Evolutionary conservation across 176 grass and related monocot species (phyloP).

Genomic region (Elaeis guineensis): DNA sequence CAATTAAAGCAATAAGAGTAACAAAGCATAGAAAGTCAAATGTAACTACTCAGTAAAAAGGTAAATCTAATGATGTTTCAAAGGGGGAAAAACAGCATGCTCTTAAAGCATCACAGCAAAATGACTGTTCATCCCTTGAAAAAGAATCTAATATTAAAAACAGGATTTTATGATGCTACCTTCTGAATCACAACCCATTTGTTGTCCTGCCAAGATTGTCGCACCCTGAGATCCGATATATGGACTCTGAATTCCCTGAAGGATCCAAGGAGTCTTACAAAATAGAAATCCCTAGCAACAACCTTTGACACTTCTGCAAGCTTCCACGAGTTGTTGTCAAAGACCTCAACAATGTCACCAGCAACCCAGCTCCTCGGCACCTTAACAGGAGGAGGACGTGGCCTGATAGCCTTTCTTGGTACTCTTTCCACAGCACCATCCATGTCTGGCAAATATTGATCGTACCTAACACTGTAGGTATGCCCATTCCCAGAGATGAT

Average conservation of each 20-base stretch:
- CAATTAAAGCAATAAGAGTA: too few species aligned
- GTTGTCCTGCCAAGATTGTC: conserved; percentile 9
- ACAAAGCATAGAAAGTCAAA: too few species aligned
- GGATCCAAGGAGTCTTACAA: conserved; percentile 32
- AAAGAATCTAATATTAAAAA: too few species aligned
- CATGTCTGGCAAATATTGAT: not conserved
- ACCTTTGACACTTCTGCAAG: conserved; percentile 21
- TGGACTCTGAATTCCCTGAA: conserved; percentile 9
- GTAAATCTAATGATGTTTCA: too few species aligned
- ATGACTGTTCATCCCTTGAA: too few species aligned
- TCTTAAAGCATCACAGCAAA: too few species aligned
- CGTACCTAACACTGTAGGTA: conserved; percentile 39
- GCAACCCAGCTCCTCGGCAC: conserved; percentile 17
- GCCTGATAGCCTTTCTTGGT: conserved; percentile 38
- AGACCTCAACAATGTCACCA: conserved; percentile 48
- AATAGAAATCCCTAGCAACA: conserved; percentile 7
- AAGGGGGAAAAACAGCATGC: too few species aligned
- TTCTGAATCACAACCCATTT: conserved; percentile 44
- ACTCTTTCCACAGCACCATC: conserved; percentile 19
- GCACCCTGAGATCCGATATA: conserved; percentile 2
- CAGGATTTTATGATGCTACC: conserved; percentile 14
- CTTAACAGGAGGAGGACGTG: conserved; percentile 23
- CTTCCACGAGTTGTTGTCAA: conserved; percentile 42
- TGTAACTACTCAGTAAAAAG: too few species aligned
- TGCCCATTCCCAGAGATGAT: conserved; percentile 55